These are phyloP conservation scores for Mycena kentingensis DNA, from an alignment of 768 basidiomycete genomes.

Conservation along the genomic window DNA sequence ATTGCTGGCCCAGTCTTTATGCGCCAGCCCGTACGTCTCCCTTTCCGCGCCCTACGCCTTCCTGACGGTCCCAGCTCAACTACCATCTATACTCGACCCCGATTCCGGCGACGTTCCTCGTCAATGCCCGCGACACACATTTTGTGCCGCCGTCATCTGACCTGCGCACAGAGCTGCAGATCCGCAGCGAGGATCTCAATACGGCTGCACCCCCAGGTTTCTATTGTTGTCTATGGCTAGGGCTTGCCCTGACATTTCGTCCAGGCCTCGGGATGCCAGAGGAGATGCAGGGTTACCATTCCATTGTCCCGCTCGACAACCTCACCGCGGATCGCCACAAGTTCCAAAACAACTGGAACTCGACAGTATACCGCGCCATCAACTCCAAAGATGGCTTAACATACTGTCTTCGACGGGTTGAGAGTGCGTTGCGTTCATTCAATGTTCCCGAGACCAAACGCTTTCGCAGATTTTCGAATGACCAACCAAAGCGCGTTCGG, in stretches of 20 bases:
- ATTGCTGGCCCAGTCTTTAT: slow-evolving; percentile 47
- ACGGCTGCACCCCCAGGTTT: slow-evolving; percentile 43
- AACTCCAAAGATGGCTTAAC: slow-evolving; percentile 74
- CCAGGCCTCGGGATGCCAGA: slow-evolving; percentile 69
- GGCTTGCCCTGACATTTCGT: slow-evolving; percentile 32
- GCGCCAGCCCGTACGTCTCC: slow-evolving; percentile 64
- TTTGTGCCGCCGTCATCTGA: slow-evolving; percentile 62
- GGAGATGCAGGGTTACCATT: slow-evolving; percentile 89
- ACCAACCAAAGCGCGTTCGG: slow-evolving; percentile 79
- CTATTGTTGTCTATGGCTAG: not conserved
- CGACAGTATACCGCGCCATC: slow-evolving; percentile 81
- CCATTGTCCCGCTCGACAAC: slow-evolving; percentile 77
- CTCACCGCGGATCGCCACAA: slow-evolving; percentile 63
- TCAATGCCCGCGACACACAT: slow-evolving; percentile 52
- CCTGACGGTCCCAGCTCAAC: slow-evolving; percentile 59
- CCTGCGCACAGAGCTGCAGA: slow-evolving; percentile 47
- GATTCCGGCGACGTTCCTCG: slow-evolving; percentile 55
- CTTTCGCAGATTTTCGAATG: slow-evolving; percentile 73
- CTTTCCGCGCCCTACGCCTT: slow-evolving; percentile 1
- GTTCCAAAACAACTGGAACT: slow-evolving; percentile 83
- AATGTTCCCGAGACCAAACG: slow-evolving; percentile 6
- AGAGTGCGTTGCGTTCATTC: slow-evolving; percentile 57
- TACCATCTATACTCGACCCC: slow-evolving; percentile 89
- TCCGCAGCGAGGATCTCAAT: slow-evolving; percentile 69
- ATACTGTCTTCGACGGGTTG: slow-evolving; percentile 81